Percentiles rank a stretch among this genome's conserved stretches.
Evolutionary conservation across 1,139 yeast genomes (phyloP).

Genomic region (Magnusiomyces suaveolens): DNA sequence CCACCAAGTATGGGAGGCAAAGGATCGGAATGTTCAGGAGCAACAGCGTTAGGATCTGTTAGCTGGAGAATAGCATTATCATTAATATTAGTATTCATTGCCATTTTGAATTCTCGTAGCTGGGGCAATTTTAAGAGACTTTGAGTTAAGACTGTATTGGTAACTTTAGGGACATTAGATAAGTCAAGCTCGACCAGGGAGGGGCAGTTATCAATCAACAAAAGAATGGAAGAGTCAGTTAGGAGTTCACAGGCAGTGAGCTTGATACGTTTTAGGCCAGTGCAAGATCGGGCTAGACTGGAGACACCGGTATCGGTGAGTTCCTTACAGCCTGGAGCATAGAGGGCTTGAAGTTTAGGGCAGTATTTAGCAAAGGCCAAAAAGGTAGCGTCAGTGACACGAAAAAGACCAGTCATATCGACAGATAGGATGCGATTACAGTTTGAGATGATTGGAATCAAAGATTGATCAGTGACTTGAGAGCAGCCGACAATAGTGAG

Average conservation of each 20-base stretch:
- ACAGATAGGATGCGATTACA: conserved; percentile 73
- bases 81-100: conserved; percentile 61
- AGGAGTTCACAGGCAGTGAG: conserved; percentile 62
- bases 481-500: conserved; percentile 77
- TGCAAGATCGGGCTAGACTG: conserved; percentile 52
- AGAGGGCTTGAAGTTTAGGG: conserved; percentile 73
- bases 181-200: conserved; percentile 83
- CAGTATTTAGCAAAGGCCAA: conserved; percentile 63
- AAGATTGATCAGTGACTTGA: conserved; percentile 50
- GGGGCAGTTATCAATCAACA: conserved; percentile 61
- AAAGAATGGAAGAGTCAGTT: conserved; percentile 56
- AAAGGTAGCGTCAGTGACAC: conserved; percentile 58
- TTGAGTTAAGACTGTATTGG: conserved; percentile 51
- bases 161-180: conserved; percentile 68
- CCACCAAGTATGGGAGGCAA: neutral
- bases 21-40: neutral
- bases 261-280: conserved; percentile 72
- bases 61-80: conserved; percentile 41
- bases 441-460: conserved; percentile 50
- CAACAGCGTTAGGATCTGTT: conserved; percentile 8
- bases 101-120: conserved; percentile 73
- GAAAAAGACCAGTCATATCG: conserved; percentile 79
- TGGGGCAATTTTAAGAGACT: conserved; percentile 59
- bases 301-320: conserved; percentile 62
- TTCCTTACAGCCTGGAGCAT: conserved; percentile 73